Conservation (phyloP, 2,329 filamentous ascomycete genomes). For the Fusarium sp. region DNA sequence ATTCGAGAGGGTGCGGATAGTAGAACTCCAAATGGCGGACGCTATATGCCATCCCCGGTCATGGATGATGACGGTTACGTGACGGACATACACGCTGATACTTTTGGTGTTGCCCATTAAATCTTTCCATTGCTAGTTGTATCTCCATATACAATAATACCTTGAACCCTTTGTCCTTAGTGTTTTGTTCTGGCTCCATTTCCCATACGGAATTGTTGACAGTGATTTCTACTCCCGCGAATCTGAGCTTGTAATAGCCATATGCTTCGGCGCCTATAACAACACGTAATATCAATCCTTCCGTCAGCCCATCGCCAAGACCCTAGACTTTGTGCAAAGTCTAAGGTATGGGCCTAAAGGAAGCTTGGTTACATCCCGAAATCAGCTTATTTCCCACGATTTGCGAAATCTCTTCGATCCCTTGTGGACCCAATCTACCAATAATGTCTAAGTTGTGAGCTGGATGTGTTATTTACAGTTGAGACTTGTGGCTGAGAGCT, state of each 20-base stretch:
- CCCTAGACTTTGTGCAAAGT: too few species aligned
- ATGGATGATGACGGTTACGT: background rate
- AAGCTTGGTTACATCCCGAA: too few species aligned
- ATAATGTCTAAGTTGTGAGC: too few species aligned
- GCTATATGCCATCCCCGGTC: background rate
- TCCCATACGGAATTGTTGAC: background rate
- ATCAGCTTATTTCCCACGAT: too few species aligned
- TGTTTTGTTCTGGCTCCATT: background rate
- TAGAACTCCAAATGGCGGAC: background rate
- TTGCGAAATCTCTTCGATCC: too few species aligned
- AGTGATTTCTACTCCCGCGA: background rate
- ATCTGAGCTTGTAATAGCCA: background rate
- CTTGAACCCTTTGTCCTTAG: background rate
- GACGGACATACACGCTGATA: background rate
- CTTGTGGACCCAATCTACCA: too few species aligned
- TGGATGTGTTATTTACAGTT: too few species aligned
- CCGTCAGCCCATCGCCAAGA: too few species aligned
- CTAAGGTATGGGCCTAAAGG: too few species aligned
- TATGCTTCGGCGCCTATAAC: too few species aligned
- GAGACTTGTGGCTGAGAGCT: too few species aligned
- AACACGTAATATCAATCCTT: too few species aligned
- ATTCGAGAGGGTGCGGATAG: background rate
- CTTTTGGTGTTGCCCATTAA: background rate
- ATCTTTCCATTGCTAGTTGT: background rate
- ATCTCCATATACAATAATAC: background rate